phyloP scores from a whole-genome alignment of 169 alveolate species.

The Plasmodium fragile region DNA sequence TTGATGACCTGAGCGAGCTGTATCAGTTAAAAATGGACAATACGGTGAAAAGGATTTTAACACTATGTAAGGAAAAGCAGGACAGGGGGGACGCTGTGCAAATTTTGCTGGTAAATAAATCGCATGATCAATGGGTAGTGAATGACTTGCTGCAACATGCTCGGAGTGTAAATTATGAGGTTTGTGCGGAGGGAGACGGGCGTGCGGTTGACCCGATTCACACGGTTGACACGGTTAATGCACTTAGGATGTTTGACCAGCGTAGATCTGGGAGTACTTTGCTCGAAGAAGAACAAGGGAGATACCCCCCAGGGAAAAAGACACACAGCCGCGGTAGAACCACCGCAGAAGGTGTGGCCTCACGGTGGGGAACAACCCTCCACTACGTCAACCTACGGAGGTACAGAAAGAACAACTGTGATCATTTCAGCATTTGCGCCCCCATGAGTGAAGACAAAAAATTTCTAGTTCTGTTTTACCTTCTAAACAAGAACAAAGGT shows the following conservation, averaged over 20 bases:
- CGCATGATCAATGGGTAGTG: constrained; percentile 36
- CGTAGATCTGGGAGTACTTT: not conserved
- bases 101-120: constrained; percentile 35
- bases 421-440: constrained; percentile 41
- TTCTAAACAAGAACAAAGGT: constrained; percentile 21
- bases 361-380: not conserved
- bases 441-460: constrained; percentile 73
- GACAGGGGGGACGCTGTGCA: constrained; percentile 1
- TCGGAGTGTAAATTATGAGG: constrained; percentile 27
- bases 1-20: constrained; percentile 66
- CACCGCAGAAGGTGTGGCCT: not conserved
- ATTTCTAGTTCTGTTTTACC: constrained; percentile 40
- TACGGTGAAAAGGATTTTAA: constrained; percentile 31
- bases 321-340: not conserved
- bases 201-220: not conserved
- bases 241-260: not conserved
- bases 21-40: constrained; percentile 25
- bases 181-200: not conserved
- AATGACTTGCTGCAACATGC: constrained; percentile 39
- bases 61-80: constrained; percentile 41
- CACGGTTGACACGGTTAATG: not conserved
- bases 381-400: constrained; percentile 12
- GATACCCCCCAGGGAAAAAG: not conserved
- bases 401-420: constrained; percentile 16
- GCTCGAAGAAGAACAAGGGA: not conserved